Evolutionary conservation across 139 green algal genomes (phyloP), one percentile per base, ranked within the genome.

Genomic region (Micractinium sp.): DNA sequence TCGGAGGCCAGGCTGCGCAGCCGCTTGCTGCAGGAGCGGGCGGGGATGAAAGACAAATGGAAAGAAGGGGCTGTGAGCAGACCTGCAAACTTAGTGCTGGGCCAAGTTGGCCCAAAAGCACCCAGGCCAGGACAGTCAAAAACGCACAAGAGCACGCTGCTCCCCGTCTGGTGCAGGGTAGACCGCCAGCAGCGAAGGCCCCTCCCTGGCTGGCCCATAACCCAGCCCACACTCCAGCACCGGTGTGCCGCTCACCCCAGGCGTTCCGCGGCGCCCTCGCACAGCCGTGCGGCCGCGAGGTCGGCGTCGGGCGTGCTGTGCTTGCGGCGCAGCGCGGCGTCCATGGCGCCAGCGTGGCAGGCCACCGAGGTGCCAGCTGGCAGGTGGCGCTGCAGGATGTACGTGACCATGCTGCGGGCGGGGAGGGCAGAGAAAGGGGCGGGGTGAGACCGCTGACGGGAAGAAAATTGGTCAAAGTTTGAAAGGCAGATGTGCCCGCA

Each of bases 251-350:
- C 82, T 61, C 82, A 87, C 82, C 82, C 83, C 79, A 98, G 87
- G 66, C 93, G 93, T 31, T 95, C 93, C 3, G 92, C 80, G 0
- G 95, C 95, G 27, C 92, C 93, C 76, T 96, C 93, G 36, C 86
- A 90, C 36, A 87, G 85, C 18, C 93, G 82, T 13, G 53, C 84
- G 7, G 92, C 90, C 71, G 88, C 47, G 47, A 92, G 86, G 29
- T 94, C 94, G 0, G 79, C 77, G 5, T 89, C 90, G 20, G 74
- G 85, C 38, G 71, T 78, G 88, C 76, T 85, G 79, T 83, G 71
- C 86, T 77, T 81, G 63, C 90, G 73, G 31, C 67, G 56, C 77
- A 97, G 83, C 36, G 92, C 91, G 25, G 76, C 89, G 85, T 96
- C 93, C 41, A 97, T 88, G 16, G 84, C 81, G 31, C 80, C 90